phyloP scores from a whole-genome alignment of 139 green algal genomes.

The Chloropicon primus region DNA sequence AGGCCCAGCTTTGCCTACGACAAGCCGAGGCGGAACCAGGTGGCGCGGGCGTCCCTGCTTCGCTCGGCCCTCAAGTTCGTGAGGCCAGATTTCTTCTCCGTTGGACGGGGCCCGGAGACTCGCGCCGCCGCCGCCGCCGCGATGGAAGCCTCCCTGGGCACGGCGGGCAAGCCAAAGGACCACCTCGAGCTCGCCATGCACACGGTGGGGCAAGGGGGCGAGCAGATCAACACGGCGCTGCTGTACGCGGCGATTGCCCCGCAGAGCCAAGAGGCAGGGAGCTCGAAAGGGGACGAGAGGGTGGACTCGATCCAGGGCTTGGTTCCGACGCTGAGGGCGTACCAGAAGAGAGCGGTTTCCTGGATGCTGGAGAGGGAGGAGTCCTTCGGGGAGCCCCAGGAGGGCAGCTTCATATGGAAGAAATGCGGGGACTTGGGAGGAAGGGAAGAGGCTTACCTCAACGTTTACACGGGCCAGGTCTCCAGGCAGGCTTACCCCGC shows the following conservation, averaged over 20 bases:
- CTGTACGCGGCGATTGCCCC: conserved; percentile 38
- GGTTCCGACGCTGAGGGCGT: conserved; percentile 48
- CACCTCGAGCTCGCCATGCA: neutral
- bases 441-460: conserved; percentile 24
- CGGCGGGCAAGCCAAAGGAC: no score
- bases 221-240: conserved; percentile 30
- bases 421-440: neutral
- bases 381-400: neutral
- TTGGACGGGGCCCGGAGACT: neutral
- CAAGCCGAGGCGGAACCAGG: neutral
- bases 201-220: conserved; percentile 4
- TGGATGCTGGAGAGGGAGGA: conserved; percentile 61
- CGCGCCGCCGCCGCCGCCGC: no score
- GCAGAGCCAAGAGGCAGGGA: conserved; percentile 39
- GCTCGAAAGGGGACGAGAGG: conserved; percentile 18
- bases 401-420: neutral
- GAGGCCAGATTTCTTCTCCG: neutral
- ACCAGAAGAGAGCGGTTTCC: conserved; percentile 55
- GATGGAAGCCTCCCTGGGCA: no score
- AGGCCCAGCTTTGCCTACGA: neutral
- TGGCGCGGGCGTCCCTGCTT: neutral
- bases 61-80: neutral
- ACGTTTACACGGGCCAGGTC: conserved; percentile 29
- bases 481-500: conserved; percentile 7
- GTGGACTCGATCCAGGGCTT: conserved; percentile 24